These are phyloP conservation scores for Kazachstania psychrophila DNA, from an alignment of 805 yeast species.

Conservation along the genomic window DNA sequence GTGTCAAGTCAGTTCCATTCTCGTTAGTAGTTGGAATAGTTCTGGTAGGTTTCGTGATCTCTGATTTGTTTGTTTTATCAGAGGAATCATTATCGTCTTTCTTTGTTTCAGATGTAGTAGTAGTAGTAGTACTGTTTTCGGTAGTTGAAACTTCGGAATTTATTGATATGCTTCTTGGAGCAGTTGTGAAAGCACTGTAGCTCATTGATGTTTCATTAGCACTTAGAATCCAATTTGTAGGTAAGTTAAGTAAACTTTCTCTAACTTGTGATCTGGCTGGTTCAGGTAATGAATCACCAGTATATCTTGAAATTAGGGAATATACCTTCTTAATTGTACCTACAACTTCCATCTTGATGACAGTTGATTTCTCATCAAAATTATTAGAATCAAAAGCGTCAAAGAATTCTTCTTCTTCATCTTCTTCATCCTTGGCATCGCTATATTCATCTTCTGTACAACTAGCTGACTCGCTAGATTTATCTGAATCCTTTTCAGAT, in stretches of 20 bases:
- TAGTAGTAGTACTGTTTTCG: background rate
- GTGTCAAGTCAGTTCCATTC: constrained; percentile 29
- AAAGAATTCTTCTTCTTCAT: constrained; percentile 25
- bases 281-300: constrained; percentile 65
- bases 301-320: constrained; percentile 73
- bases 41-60: no score
- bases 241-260: constrained; percentile 65
- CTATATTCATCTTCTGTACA: constrained; percentile 4
- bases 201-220: constrained; percentile 19
- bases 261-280: constrained; percentile 76
- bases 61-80: no score
- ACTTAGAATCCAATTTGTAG: constrained; percentile 56
- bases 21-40: no score
- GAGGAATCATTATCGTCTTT: no score
- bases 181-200: background rate
- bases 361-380: constrained; percentile 23
- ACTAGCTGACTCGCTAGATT: background rate
- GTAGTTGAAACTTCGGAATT: background rate
- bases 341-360: constrained; percentile 73
- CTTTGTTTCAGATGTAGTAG: background rate
- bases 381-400: constrained; percentile 28
- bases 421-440: constrained; percentile 10
- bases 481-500: background rate
- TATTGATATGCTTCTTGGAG: no score
- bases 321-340: constrained; percentile 85